Evolutionary conservation across 306 rosid species (phyloP).

Genomic region (Cucumis hystrix): DNA sequence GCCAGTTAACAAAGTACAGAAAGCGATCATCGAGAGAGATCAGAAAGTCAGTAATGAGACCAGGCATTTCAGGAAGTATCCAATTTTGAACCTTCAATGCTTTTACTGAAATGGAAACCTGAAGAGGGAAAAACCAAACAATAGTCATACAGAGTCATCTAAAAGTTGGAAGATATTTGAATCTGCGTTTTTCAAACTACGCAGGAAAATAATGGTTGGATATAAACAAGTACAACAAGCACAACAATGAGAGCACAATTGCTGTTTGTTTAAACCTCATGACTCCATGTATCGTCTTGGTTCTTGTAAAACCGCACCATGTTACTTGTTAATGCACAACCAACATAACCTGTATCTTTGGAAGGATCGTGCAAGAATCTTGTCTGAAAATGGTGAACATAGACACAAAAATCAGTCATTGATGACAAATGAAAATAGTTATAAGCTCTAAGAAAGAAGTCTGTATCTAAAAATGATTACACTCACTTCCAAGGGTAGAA

Average conservation of each 20-base stretch:
- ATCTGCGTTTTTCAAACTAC: background rate
- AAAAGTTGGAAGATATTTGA: background rate
- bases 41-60: constrained; percentile 80
- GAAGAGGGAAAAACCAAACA: constrained; percentile 5
- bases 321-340: constrained; percentile 74
- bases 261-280: constrained; percentile 48
- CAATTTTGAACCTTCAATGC: constrained; percentile 84
- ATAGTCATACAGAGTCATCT: background rate
- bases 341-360: constrained; percentile 83
- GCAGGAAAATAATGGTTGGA: background rate
- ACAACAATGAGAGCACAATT: background rate
- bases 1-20: constrained; percentile 84
- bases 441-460: background rate
- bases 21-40: constrained; percentile 87
- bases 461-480: background rate
- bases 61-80: constrained; percentile 95
- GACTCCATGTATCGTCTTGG: constrained; percentile 71
- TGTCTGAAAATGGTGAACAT: constrained; percentile 35
- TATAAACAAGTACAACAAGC: background rate
- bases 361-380: constrained; percentile 91
- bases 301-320: constrained; percentile 76
- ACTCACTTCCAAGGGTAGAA: constrained; percentile 73
- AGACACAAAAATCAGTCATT: background rate
- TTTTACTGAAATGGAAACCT: constrained; percentile 61
- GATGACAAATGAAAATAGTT: background rate